A percentile compares a stretch with the other conserved stretches of the same genome.
These are phyloP conservation scores for Ascochyta clinopodiicola DNA, from an alignment of 2,329 filamentous ascomycete genomes.

Conservation along the genomic window DNA sequence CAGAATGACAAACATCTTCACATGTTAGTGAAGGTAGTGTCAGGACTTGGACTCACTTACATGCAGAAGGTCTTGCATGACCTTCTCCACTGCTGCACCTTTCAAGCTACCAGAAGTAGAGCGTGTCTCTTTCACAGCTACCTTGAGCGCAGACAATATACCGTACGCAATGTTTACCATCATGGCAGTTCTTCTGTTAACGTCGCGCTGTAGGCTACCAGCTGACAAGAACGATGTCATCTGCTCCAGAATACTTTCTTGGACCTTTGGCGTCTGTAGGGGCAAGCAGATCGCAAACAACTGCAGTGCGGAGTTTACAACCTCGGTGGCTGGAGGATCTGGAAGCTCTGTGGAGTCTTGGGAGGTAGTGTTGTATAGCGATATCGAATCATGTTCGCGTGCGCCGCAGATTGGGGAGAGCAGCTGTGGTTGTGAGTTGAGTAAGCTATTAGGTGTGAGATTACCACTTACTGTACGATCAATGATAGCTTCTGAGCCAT, in stretches of 20 bases:
- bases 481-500: constrained; percentile 69
- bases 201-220: constrained; percentile 79
- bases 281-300: constrained; percentile 92
- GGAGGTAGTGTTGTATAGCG: constrained; percentile 71
- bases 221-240: constrained; percentile 88
- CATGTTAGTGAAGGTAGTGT: constrained; percentile 8
- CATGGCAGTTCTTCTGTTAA: constrained; percentile 87
- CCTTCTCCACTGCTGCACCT: constrained; percentile 77
- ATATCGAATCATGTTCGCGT: constrained; percentile 86
- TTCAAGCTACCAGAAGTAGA: constrained; percentile 76
- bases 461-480: constrained; percentile 55
- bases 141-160: constrained; percentile 79
- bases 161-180: constrained; percentile 88
- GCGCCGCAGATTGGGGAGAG: constrained; percentile 76
- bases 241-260: constrained; percentile 95
- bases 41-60: constrained; percentile 60
- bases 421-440: constrained; percentile 41
- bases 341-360: constrained; percentile 61
- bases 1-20: constrained; percentile 74
- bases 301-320: constrained; percentile 92
- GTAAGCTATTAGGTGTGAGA: too few species aligned
- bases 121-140: constrained; percentile 80
- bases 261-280: constrained; percentile 85
- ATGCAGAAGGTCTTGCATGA: constrained; percentile 73
- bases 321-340: constrained; percentile 87